Conservation (phyloP, 768 basidiomycete genomes). For the Asterophora parasitica region DNA sequence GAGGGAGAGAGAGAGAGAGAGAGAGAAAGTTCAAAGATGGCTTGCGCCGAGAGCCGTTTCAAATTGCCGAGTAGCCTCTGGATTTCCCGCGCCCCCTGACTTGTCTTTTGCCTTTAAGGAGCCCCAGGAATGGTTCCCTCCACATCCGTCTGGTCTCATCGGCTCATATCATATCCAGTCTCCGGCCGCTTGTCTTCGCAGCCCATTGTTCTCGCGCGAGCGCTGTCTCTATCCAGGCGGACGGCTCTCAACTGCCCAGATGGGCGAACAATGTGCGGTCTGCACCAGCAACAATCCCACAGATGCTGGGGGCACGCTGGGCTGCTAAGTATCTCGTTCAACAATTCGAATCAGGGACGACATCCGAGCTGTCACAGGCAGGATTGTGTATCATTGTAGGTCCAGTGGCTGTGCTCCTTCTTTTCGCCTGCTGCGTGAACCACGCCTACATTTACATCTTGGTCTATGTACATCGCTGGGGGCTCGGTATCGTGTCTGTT, state of each 20-base stretch:
- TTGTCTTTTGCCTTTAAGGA: slow-evolving; percentile 14
- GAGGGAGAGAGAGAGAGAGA: slow-evolving; percentile 12
- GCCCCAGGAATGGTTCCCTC: slow-evolving; percentile 6
- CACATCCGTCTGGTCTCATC: neutral
- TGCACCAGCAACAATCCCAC: slow-evolving; percentile 1
- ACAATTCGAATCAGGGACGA: slow-evolving; percentile 11
- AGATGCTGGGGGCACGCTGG: no score
- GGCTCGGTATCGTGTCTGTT: neutral
- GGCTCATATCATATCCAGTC: neutral
- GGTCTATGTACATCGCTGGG: no score
- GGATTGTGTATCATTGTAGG: slow-evolving; percentile 38
- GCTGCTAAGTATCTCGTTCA: slow-evolving; percentile 9
- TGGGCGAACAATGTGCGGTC: slow-evolving; percentile 27
- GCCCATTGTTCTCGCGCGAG: slow-evolving; percentile 19
- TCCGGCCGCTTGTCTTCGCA: neutral
- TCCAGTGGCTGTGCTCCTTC: slow-evolving; percentile 38
- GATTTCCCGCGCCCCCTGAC: slow-evolving; percentile 34
- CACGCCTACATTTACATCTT: neutral
- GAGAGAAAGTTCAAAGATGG: slow-evolving; percentile 10
- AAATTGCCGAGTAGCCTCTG: slow-evolving; percentile 32
- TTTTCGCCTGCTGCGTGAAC: slow-evolving; percentile 6
- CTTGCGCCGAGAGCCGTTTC: slow-evolving; percentile 20
- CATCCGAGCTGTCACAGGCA: slow-evolving; percentile 8
- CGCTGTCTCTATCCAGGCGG: slow-evolving; percentile 5
- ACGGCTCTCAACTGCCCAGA: slow-evolving; percentile 12